Evolutionary conservation across 495 filamentous ascomycete species (phyloP), one percentile per base, ranked within the genome.

Genomic region (Penicillium taxi): DNA sequence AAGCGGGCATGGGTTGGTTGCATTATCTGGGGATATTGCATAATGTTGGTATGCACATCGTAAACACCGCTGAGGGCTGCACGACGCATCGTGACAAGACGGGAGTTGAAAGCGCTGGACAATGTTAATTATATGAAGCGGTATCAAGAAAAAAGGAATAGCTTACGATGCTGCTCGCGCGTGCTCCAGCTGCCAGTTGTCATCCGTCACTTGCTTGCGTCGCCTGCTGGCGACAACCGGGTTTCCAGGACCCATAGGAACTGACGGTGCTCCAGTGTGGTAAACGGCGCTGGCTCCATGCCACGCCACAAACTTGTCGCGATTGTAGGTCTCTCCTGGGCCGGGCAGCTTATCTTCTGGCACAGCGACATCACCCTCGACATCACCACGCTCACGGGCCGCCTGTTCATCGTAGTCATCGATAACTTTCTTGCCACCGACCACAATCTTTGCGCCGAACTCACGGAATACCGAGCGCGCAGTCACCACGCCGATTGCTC

Each of bases 131-230:
- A 9, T 9, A 5, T 6, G 0, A 40, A 26, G 11, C 17, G 33
- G 26, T 29, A 19, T 11, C 16, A 12, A 22, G 20, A 19, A 25
- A 40, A 25, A 29, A 60, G 12, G 4, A n/a, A 12, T 11, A 20
- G 17, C 78, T 53, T 66, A 93, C 85, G 82, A 88, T 21, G 91
- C 84, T 50, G 87, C 84, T 15, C 83, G 77, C 14, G 87, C 87
- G 57, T 98, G 91, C 62, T 96, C 88, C 14, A 89, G 63, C 76
- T 91, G 89, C 91, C 91, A 98, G 53, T 98, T 98, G n/a, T 82
- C 76, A 40, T 90, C 86, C 18, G 87, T 98, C n/a, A 98, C 79
- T 15, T 82, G 77, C 6, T 93, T 79, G 32, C 84, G 80, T 39
- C 84, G 73, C 63, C 91, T 94, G 61, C 90, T 90, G 35, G 63